These are phyloP conservation scores for Taxawa tesnikishii DNA, from an alignment of 2,329 filamentous ascomycete species.

Conservation along the genomic window DNA sequence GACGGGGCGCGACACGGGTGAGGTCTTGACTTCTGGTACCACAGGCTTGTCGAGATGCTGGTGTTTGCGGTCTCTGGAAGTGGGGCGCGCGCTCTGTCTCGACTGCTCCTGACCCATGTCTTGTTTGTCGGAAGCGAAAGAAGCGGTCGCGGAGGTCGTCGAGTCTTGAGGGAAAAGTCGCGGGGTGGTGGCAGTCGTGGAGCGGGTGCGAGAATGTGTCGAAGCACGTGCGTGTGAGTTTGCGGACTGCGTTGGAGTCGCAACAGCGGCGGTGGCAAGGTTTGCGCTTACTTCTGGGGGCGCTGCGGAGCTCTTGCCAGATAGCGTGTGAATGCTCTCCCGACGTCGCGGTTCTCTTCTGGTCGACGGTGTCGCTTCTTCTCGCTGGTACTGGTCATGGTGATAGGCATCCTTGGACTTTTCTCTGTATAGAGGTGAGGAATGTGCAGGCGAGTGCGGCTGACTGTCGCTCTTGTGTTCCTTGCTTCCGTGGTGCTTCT, in stretches of 20 bases:
- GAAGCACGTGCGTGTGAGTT: conserved; percentile 2
- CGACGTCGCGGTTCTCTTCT: conserved; percentile 20
- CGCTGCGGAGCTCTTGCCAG: conserved; percentile 22
- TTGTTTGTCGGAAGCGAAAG: conserved; percentile 5
- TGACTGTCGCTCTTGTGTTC: conserved; percentile 6
- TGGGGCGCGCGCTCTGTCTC: too few species aligned
- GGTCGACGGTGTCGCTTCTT: conserved; percentile 8
- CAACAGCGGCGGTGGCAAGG: conserved; percentile 18
- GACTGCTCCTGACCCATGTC: too few species aligned
- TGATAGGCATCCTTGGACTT: conserved; percentile 19
- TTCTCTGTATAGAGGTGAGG: neutral
- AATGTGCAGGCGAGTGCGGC: conserved; percentile 10
- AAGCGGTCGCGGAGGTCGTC: conserved; percentile 5
- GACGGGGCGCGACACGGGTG: conserved; percentile 25
- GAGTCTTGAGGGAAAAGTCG: conserved; percentile 19
- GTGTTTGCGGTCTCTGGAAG: neutral
- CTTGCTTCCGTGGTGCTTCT: conserved; percentile 8
- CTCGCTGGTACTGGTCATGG: conserved; percentile 11
- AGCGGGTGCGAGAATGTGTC: conserved; percentile 14
- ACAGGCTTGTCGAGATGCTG: conserved; percentile 2
- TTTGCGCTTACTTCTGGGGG: conserved; percentile 25
- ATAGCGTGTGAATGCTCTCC: conserved; percentile 26
- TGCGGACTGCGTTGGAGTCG: conserved; percentile 8
- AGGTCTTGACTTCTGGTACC: conserved; percentile 9
- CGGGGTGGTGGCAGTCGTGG: conserved; percentile 13